Percentiles rank a stretch among this genome's conserved stretches.
Conservation (phyloP, 768 basidiomycete genomes). For the Termitomyces titanicus region DNA sequence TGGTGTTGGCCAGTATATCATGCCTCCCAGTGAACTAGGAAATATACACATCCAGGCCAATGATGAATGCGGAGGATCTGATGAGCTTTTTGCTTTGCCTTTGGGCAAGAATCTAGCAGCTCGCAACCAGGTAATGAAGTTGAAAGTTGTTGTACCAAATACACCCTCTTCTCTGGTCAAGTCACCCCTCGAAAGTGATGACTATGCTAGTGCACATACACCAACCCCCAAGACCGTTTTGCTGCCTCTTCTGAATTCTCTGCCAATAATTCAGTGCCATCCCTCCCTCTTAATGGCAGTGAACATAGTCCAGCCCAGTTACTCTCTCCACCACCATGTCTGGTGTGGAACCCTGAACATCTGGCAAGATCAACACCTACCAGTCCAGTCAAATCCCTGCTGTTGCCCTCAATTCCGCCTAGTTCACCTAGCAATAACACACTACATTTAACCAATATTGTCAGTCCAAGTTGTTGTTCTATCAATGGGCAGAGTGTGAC, state of each 20-base stretch:
- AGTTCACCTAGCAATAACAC: no score
- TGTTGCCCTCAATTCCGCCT: not conserved
- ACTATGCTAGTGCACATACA: slow-evolving; percentile 32
- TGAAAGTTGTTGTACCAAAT: slow-evolving; percentile 5
- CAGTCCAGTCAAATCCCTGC: slow-evolving; percentile 1
- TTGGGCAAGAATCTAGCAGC: not conserved
- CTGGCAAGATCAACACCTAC: slow-evolving; percentile 7
- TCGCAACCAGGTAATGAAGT: slow-evolving; percentile 3
- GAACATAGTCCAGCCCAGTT: not conserved
- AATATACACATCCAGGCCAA: slow-evolving; percentile 26
- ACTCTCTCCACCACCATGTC: slow-evolving; percentile 23
- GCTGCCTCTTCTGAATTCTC: slow-evolving; percentile 28
- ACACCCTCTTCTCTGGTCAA: not conserved
- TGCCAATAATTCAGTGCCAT: not conserved
- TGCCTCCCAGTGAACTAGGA: slow-evolving; percentile 53
- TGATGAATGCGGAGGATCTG: slow-evolving; percentile 6
- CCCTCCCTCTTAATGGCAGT: not conserved
- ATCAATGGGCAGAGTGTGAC: slow-evolving; percentile 19
- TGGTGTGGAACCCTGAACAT: slow-evolving; percentile 20
- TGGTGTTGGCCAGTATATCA: slow-evolving; percentile 40
- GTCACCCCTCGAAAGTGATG: slow-evolving; percentile 15
- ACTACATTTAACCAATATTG: not conserved
- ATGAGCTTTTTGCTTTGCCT: not conserved
- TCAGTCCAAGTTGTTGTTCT: slow-evolving; percentile 16
- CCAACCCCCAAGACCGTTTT: slow-evolving; percentile 33